Base-by-base conservation (phyloP, 805 yeast genomes). In the Brettanomyces bruxellensis region DNA sequence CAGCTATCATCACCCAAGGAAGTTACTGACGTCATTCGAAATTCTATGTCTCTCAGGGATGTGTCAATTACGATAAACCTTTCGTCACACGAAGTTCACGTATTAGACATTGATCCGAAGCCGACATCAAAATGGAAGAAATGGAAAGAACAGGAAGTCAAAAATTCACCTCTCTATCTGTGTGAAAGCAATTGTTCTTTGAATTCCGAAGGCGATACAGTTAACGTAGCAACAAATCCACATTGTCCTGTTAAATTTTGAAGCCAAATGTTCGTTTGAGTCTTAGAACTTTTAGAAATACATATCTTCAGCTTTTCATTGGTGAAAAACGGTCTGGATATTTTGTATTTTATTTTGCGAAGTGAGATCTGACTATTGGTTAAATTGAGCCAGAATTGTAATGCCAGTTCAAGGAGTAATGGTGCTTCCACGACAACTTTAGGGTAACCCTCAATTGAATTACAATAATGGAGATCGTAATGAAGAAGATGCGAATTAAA, bases 401-500 rank as follows among this genome's bases (percentile, higher is more conserved):
- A 58, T 35, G 79, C 52, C 36, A 85, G 51, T 7, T 83, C 79
- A 1, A 85, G 73, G 48, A 85, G 67, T 45, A 90, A 68, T 0
- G 97, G 96, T 0, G 96, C 99, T 40, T 86, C 95, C 0, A 83
- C 81, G 1, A 91, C 65, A 0, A 81, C 61, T 34, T 70, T 68
- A 0, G 82, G 80, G 43, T 87, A 76, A 1, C 75, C 70, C 56
- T 91, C 98, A 2, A 55, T 56, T 0, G 58, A 47, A 3, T 45
- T 53, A 6, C 87, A 72, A 59, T 86, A 86, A 1, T 52, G 51
- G 5, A 62, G 59, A 57, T 86, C 86, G 61, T 79, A 81, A 64
- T 91, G 99, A 37, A 91, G 86, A 48, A 75, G 73, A 63, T 91
- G 99, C 3, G 95, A 72, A 60, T 91, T 91, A 65, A 81, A 81